phyloP scores from a whole-genome alignment of 202 grass and related monocot species.

The Saccharum hybrid region DNA sequence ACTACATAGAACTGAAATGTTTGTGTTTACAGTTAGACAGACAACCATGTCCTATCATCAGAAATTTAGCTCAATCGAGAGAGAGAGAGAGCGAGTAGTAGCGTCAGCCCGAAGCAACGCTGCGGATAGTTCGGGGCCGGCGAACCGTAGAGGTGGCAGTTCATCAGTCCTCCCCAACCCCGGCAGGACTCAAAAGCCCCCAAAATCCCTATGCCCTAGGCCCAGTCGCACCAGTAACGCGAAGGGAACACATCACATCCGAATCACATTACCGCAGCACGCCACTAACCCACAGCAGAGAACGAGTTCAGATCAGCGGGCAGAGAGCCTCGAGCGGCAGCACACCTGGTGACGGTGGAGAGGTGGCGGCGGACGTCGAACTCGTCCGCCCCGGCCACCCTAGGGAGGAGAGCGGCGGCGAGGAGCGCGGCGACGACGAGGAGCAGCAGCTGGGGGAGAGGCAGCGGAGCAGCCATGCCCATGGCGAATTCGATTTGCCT shows the following conservation, averaged over 20 bases:
- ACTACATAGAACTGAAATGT: background rate
- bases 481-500: conserved; percentile 38
- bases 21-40: background rate
- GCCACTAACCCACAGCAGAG: conserved; percentile 3
- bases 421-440: conserved; percentile 46
- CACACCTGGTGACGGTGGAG: conserved; percentile 90
- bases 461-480: conserved; percentile 49
- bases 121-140: background rate
- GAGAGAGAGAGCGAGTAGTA: too few species aligned
- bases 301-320: conserved; percentile 26
- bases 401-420: conserved; percentile 28
- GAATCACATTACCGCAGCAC: background rate
- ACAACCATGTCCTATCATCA: background rate
- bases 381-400: conserved; percentile 11
- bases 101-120: background rate
- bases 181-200: background rate
- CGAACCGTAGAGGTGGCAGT: background rate
- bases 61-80: background rate
- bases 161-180: background rate
- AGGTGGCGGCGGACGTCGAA: conserved; percentile 96
- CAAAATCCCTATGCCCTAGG: background rate
- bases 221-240: background rate
- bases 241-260: background rate
- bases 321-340: background rate
- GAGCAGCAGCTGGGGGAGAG: conserved; percentile 22